Percentiles rank a stretch among this genome's conserved stretches.
Evolutionary conservation across 306 rosid species (phyloP).

Genomic region (Sicyos baderoa): DNA sequence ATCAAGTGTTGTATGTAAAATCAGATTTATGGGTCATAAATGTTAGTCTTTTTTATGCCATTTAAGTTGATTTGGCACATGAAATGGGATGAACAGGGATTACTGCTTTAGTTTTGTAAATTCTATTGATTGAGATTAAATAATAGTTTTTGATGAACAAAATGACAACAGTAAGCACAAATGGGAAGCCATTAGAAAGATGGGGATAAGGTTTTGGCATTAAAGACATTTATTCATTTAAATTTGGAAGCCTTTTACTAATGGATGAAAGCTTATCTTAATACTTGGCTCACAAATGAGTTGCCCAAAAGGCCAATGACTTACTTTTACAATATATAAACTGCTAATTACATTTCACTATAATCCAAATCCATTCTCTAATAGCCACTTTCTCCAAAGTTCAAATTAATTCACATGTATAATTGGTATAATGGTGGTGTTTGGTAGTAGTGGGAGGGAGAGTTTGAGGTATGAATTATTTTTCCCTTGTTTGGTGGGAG

Average conservation of each 20-base stretch:
- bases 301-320: neutral
- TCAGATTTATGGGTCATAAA: slow-evolving; percentile 9
- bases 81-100: neutral
- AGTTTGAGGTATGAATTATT: no score
- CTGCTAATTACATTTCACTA: neutral
- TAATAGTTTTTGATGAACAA: neutral
- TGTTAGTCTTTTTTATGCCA: neutral
- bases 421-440: no score
- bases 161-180: slow-evolving; percentile 6
- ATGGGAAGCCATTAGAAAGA: neutral
- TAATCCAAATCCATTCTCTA: slow-evolving; percentile 7
- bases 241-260: neutral
- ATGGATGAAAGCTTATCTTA: slow-evolving; percentile 3
- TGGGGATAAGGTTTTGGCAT: slow-evolving; percentile 9
- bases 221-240: neutral
- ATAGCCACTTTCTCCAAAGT: neutral
- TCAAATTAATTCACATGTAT: neutral
- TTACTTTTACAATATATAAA: slow-evolving; percentile 5
- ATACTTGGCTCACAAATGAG: slow-evolving; percentile 10
- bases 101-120: slow-evolving; percentile 4
- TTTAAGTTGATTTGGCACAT: neutral
- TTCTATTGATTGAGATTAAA: neutral
- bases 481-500: no score
- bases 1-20: slow-evolving; percentile 6
- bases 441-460: no score